Percentiles rank a stretch among this genome's conserved stretches.
Evolutionary conservation across 441 rosid genomes (phyloP).

Genomic region (Erodium texanum): DNA sequence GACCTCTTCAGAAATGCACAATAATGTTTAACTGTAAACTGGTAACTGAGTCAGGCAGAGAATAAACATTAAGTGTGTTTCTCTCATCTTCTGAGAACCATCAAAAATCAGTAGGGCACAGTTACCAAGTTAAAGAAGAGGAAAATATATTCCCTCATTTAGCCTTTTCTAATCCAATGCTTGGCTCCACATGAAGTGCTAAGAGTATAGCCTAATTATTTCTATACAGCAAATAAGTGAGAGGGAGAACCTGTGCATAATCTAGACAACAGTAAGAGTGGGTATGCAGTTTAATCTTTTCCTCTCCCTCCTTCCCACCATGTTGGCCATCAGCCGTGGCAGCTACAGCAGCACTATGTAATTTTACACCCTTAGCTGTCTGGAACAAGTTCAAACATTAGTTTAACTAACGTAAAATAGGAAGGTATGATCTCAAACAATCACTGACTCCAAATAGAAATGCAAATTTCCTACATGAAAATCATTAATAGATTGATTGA

Average conservation of each 20-base stretch:
- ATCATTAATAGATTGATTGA: too few species aligned
- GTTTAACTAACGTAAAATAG: not conserved
- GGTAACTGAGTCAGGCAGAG: conserved; percentile 12
- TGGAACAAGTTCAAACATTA: conserved; percentile 23
- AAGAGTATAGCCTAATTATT: not conserved
- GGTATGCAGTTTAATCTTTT: conserved; percentile 80
- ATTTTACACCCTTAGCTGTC: conserved; percentile 91
- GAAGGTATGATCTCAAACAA: too few species aligned
- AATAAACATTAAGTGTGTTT: not conserved
- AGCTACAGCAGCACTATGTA: conserved; percentile 72
- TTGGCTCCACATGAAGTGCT: too few species aligned
- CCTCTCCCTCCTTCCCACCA: conserved; percentile 57
- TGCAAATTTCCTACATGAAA: too few species aligned
- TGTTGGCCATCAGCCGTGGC: conserved; percentile 55
- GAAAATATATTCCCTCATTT: too few species aligned
- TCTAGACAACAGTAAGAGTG: conserved; percentile 93
- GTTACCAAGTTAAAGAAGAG: not conserved
- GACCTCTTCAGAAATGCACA: too few species aligned
- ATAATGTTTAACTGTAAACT: not conserved
- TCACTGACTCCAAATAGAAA: too few species aligned
- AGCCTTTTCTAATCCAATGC: too few species aligned
- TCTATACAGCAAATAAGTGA: not conserved
- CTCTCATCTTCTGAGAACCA: not conserved
- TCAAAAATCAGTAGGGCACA: not conserved
- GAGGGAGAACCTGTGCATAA: conserved; percentile 58